Evolutionary conservation across 2,329 filamentous ascomycete species (phyloP).

Genomic region (Chaetomium globosum): DNA sequence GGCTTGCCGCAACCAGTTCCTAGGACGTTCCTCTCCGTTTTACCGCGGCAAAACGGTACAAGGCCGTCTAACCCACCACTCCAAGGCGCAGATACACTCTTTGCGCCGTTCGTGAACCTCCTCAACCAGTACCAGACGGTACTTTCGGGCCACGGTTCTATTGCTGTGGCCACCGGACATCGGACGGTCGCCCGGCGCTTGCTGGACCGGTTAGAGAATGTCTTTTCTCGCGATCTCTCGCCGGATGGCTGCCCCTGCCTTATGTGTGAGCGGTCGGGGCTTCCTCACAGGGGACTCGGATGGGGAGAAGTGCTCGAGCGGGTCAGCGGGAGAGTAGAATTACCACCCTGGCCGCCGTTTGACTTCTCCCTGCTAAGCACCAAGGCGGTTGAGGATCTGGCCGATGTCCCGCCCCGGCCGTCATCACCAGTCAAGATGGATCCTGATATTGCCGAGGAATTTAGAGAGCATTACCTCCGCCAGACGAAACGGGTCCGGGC

Average conservation of each 20-base stretch:
- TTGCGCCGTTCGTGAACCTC: slow-evolving; percentile 78
- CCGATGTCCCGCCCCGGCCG: slow-evolving; percentile 61
- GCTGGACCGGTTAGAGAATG: slow-evolving; percentile 86
- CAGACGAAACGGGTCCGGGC: slow-evolving; percentile 90
- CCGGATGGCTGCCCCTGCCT: slow-evolving; percentile 82
- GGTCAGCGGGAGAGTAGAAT: slow-evolving; percentile 82
- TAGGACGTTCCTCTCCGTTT: slow-evolving; percentile 69
- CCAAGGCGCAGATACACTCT: slow-evolving; percentile 70
- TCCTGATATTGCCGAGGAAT: slow-evolving; percentile 91
- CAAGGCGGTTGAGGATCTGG: slow-evolving; percentile 64
- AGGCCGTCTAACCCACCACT: slow-evolving; percentile 66
- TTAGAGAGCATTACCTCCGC: slow-evolving; percentile 85
- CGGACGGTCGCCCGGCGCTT: slow-evolving; percentile 88
- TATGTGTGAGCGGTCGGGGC: slow-evolving; percentile 69
- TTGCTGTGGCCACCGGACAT: slow-evolving; percentile 94
- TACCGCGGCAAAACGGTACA: slow-evolving; percentile 59
- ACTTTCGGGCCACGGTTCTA: slow-evolving; percentile 78
- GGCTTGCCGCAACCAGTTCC: slow-evolving; percentile 73
- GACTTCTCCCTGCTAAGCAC: slow-evolving; percentile 65
- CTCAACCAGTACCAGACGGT: slow-evolving; percentile 86
- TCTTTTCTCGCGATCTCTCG: slow-evolving; percentile 91
- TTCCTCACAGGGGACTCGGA: slow-evolving; percentile 73
- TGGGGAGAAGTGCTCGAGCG: slow-evolving; percentile 96
- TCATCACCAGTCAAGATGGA: slow-evolving; percentile 74
- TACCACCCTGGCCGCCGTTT: slow-evolving; percentile 89